Conservation (phyloP, 768 basidiomycete species). For the Tulasnella sp. region DNA sequence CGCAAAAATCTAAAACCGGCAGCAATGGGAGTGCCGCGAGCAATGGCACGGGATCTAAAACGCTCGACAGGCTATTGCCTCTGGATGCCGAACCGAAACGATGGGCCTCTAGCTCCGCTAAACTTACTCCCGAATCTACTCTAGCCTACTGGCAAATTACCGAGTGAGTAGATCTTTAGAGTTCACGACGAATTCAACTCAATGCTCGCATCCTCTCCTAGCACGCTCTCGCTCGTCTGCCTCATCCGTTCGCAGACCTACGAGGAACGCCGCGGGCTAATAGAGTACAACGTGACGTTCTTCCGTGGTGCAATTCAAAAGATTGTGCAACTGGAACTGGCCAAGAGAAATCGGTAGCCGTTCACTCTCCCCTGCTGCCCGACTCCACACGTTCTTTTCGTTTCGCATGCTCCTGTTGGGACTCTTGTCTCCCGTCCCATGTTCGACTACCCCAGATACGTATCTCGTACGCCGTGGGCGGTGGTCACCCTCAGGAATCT, state of each 20-base stretch:
- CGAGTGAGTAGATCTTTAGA: constrained; percentile 49
- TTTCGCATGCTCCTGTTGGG: neutral
- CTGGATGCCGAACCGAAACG: constrained; percentile 31
- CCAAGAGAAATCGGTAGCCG: constrained; percentile 19
- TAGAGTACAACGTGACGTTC: constrained; percentile 85
- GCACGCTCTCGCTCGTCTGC: constrained; percentile 46
- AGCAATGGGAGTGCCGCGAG: constrained; percentile 10
- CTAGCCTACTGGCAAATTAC: constrained; percentile 81
- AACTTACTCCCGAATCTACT: constrained; percentile 60
- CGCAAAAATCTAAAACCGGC: constrained; percentile 7
- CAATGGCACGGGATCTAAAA: constrained; percentile 17
- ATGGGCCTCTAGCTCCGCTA: constrained; percentile 30
- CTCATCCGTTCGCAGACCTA: constrained; percentile 69
- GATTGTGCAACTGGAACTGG: constrained; percentile 65
- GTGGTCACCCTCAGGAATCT: neutral
- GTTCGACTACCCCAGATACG: neutral
- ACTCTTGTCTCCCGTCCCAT: neutral
- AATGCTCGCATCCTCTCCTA: neutral
- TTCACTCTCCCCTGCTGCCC: neutral
- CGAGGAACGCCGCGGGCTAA: constrained; percentile 65
- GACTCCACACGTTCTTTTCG: neutral
- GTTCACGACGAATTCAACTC: constrained; percentile 36
- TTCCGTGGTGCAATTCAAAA: constrained; percentile 79
- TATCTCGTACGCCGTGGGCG: neutral
- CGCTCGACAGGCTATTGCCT: constrained; percentile 23